Percentiles rank a stretch among this genome's conserved stretches.
phyloP scores from a whole-genome alignment of 2,329 filamentous ascomycete genomes.

The Fusarium sacchari region DNA sequence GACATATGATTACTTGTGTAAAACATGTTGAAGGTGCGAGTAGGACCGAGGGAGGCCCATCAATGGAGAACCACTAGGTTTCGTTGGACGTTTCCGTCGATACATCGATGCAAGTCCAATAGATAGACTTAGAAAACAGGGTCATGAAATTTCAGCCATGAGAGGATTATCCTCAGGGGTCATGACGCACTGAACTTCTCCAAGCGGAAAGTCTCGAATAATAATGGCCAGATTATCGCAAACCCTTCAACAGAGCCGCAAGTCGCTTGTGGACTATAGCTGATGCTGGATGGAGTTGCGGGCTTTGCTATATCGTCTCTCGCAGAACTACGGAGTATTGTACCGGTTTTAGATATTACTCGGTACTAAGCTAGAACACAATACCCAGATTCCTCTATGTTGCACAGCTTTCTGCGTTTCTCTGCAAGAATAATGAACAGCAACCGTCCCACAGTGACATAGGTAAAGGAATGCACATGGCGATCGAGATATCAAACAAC shows the following conservation, averaged over 20 bases:
- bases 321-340: background rate
- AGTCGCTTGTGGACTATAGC: background rate
- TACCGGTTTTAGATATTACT: background rate
- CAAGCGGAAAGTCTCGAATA: constrained; percentile 35
- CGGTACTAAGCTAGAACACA: background rate
- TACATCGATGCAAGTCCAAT: background rate
- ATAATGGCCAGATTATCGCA: constrained; percentile 3
- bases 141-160: background rate
- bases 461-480: background rate
- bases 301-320: background rate
- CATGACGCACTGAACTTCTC: background rate
- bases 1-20: background rate
- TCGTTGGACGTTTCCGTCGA: background rate
- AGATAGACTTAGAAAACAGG: background rate
- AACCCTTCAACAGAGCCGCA: background rate
- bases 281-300: constrained; percentile 1
- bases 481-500: constrained; percentile 1
- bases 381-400: background rate
- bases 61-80: background rate
- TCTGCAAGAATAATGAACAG: background rate
- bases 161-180: background rate
- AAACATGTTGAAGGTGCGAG: constrained; percentile 2
- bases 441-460: background rate
- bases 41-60: constrained; percentile 24
- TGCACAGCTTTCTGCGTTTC: background rate